phyloP scores from a whole-genome alignment of 2,329 filamentous ascomycete genomes.

The Trichoderma asperellum region DNA sequence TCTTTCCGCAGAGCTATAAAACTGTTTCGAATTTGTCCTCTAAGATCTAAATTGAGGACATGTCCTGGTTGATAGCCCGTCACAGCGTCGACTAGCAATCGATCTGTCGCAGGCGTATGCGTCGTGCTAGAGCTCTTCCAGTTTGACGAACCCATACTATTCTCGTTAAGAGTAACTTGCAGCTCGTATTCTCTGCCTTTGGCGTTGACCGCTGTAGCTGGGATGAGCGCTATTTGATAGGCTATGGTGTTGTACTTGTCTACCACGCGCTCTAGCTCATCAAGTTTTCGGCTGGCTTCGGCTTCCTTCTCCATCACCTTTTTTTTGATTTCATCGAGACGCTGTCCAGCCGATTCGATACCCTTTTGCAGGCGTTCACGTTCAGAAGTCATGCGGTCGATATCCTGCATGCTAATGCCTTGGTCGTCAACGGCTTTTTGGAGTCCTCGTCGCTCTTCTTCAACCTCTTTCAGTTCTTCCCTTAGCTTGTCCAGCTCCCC shows the following conservation, averaged over 20 bases:
- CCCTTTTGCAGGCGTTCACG: constrained; percentile 89
- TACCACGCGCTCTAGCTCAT: constrained; percentile 88
- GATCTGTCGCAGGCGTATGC: constrained; percentile 58
- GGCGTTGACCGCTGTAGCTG: constrained; percentile 80
- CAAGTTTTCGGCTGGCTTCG: constrained; percentile 83
- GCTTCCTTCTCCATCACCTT: constrained; percentile 82
- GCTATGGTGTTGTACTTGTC: constrained; percentile 92
- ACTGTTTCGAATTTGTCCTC: constrained; percentile 77
- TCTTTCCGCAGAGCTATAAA: constrained; percentile 83
- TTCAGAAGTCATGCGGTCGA: constrained; percentile 97
- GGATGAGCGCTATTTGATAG: constrained; percentile 92
- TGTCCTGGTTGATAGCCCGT: constrained; percentile 90
- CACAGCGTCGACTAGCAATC: constrained; percentile 77
- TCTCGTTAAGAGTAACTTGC: constrained; percentile 76
- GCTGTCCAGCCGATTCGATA: constrained; percentile 73
- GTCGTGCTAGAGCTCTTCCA: constrained; percentile 46
- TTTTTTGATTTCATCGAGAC: constrained; percentile 84
- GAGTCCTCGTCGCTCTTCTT: constrained; percentile 77
- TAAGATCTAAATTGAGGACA: constrained; percentile 85
- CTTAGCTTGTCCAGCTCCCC: constrained; percentile 82
- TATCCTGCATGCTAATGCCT: constrained; percentile 96
- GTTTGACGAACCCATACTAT: constrained; percentile 72
- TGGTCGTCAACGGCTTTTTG: constrained; percentile 89
- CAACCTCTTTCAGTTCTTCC: constrained; percentile 74
- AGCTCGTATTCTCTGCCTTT: constrained; percentile 86